Percentiles rank a stretch among this genome's conserved stretches.
These are phyloP conservation scores for Termitomyces sp. DNA, from an alignment of 768 basidiomycete genomes.

Conservation along the genomic window DNA sequence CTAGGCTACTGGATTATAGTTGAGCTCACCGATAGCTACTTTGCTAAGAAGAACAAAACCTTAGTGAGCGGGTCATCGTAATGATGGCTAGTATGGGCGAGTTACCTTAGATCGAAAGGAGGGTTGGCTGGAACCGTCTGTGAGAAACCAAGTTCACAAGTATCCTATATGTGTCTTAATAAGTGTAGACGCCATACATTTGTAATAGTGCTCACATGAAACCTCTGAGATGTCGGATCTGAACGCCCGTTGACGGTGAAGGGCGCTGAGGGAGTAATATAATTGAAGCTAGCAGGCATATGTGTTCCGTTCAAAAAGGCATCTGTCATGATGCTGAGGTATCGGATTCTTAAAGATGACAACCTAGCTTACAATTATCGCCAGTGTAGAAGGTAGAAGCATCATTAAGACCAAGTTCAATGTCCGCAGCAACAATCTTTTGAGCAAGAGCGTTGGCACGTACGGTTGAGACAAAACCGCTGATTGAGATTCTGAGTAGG, in stretches of 20 bases:
- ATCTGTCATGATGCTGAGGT: slow-evolving; percentile 19
- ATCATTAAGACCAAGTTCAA: slow-evolving; percentile 34
- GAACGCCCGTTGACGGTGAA: slow-evolving; percentile 36
- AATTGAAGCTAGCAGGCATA: slow-evolving; percentile 34
- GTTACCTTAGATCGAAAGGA: slow-evolving; percentile 39
- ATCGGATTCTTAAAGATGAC: neutral
- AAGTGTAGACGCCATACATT: neutral
- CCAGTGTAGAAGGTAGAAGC: slow-evolving; percentile 38
- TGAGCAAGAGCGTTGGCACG: slow-evolving; percentile 54
- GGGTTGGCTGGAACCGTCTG: slow-evolving; percentile 37
- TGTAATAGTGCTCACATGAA: slow-evolving; percentile 29
- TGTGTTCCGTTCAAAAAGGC: slow-evolving; percentile 43
- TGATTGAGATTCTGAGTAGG: slow-evolving; percentile 13
- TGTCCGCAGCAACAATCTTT: slow-evolving; percentile 50
- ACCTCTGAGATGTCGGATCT: slow-evolving; percentile 43
- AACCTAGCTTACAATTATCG: slow-evolving; percentile 40
- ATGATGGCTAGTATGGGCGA: neutral
- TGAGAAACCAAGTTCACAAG: slow-evolving; percentile 33
- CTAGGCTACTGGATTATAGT: neutral
- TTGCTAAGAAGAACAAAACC: slow-evolving; percentile 23
- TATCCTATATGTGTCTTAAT: slow-evolving; percentile 25
- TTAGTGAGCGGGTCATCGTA: neutral
- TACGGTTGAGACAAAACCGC: slow-evolving; percentile 51
- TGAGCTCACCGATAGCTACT: slow-evolving; percentile 36
- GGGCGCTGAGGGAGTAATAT: slow-evolving; percentile 36